phyloP scores from a whole-genome alignment of 352 stramenopile genomes.

The Globisporangium paroecandrum region DNA sequence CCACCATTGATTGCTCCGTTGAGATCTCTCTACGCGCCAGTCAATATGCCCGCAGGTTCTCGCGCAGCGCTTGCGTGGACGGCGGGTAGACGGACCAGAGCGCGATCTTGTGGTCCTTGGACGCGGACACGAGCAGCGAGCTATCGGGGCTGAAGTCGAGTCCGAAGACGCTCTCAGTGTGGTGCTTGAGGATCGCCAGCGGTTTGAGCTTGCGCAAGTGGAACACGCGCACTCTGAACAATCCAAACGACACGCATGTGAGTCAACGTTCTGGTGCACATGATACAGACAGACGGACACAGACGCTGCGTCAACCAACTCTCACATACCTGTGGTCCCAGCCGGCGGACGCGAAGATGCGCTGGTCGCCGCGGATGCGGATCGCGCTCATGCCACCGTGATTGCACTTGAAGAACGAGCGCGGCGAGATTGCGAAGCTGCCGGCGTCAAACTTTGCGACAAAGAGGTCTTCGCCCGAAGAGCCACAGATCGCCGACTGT shows the following conservation, averaged over 20 bases:
- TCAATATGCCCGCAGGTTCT: slow-evolving; percentile 32
- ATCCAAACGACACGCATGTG: background rate
- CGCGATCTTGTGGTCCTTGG: slow-evolving; percentile 77
- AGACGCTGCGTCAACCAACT: background rate
- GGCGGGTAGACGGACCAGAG: slow-evolving; percentile 78
- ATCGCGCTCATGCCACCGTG: slow-evolving; percentile 66
- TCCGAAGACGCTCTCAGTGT: slow-evolving; percentile 70
- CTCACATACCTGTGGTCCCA: slow-evolving; percentile 56
- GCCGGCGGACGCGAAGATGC: slow-evolving; percentile 74
- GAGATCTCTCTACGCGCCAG: background rate
- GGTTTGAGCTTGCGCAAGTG: slow-evolving; percentile 70
- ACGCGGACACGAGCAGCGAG: slow-evolving; percentile 58
- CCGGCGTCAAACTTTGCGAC: slow-evolving; percentile 39
- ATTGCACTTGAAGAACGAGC: slow-evolving; percentile 53
- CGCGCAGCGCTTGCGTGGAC: slow-evolving; percentile 19
- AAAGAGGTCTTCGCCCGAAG: slow-evolving; percentile 53
- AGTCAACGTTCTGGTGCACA: background rate
- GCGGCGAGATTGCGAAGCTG: slow-evolving; percentile 31
- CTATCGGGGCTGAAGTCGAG: slow-evolving; percentile 68
- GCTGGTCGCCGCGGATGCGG: slow-evolving; percentile 61
- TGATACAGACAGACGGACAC: background rate
- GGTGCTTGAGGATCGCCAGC: slow-evolving; percentile 77
- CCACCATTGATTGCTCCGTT: background rate
- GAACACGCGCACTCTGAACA: slow-evolving; percentile 57
- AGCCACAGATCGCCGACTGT: slow-evolving; percentile 54